A percentile compares a stretch with the other conserved stretches of the same genome.
phyloP scores from a whole-genome alignment of 1,284 basidiomycete species.

The Erythrobasidium hasegawianum region DNA sequence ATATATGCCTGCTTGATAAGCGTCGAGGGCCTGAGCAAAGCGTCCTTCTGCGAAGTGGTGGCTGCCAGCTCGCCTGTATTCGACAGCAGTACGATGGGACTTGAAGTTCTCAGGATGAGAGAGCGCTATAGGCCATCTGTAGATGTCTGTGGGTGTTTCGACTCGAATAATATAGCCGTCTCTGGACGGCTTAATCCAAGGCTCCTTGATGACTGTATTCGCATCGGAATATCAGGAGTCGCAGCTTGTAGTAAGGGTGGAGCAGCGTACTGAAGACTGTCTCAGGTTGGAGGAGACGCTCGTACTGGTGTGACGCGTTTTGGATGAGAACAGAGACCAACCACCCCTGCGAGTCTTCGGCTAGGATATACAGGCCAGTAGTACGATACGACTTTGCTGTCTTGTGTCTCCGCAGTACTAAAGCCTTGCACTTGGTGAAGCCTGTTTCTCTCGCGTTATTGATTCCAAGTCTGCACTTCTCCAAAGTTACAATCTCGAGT shows the following conservation, averaged over 20 bases:
- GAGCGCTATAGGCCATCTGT: slow-evolving; percentile 4
- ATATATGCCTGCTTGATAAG: slow-evolving; percentile 8
- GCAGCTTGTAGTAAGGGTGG: too few species aligned
- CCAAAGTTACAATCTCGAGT: too few species aligned
- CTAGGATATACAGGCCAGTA: slow-evolving; percentile 13
- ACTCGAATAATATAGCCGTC: slow-evolving; percentile 21
- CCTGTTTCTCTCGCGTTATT: too few species aligned
- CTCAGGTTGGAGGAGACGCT: background rate
- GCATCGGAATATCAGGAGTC: background rate
- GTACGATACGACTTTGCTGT: background rate
- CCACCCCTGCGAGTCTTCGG: slow-evolving; percentile 15
- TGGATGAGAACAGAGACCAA: slow-evolving; percentile 10
- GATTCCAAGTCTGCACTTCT: too few species aligned
- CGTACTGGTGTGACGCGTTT: slow-evolving; percentile 2
- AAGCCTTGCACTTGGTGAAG: background rate
- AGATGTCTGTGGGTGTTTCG: slow-evolving; percentile 15
- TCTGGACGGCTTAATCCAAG: slow-evolving; percentile 22
- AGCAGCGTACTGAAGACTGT: slow-evolving; percentile 2
- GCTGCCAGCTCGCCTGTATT: background rate
- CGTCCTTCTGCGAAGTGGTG: background rate
- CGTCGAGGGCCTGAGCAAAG: background rate
- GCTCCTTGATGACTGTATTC: slow-evolving; percentile 13
- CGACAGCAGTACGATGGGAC: background rate
- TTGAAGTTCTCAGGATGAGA: background rate
- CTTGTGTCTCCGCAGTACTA: background rate